Conservation (phyloP, 305 asterid species). For the Fraxinus latifolia region DNA sequence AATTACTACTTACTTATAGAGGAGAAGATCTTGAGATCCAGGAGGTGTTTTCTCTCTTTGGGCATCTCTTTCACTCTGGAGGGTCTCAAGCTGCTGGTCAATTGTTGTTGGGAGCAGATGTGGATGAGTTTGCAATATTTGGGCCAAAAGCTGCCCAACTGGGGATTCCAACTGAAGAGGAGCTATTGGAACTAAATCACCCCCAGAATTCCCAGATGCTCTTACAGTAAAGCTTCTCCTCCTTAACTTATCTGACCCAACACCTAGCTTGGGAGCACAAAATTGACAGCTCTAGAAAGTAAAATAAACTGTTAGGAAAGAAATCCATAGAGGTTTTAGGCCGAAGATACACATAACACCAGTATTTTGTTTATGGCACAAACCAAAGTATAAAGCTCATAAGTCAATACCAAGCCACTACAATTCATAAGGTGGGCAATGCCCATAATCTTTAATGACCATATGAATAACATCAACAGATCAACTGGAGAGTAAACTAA, state of each 20-base stretch:
- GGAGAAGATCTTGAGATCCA: slow-evolving; percentile 60
- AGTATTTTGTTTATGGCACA: neutral
- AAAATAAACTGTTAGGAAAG: slow-evolving; percentile 22
- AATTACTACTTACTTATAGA: slow-evolving; percentile 55
- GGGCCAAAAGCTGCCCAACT: slow-evolving; percentile 73
- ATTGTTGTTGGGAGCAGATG: slow-evolving; percentile 73
- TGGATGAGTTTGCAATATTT: slow-evolving; percentile 68
- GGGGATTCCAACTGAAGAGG: slow-evolving; percentile 82
- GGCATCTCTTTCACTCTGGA: slow-evolving; percentile 61
- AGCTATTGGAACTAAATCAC: slow-evolving; percentile 56
- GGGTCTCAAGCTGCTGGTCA: slow-evolving; percentile 89
- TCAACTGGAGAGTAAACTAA: slow-evolving; percentile 5
- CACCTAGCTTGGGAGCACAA: slow-evolving; percentile 47
- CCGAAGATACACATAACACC: slow-evolving; percentile 3
- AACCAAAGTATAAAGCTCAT: slow-evolving; percentile 10
- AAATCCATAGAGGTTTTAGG: slow-evolving; percentile 10
- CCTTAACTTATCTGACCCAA: slow-evolving; percentile 47
- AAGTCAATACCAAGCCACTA: neutral
- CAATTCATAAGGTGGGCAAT: neutral
- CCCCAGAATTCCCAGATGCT: slow-evolving; percentile 58
- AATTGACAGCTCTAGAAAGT: slow-evolving; percentile 45
- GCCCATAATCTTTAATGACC: neutral
- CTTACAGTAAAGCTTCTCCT: slow-evolving; percentile 49
- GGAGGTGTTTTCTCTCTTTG: slow-evolving; percentile 42
- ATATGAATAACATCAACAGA: slow-evolving; percentile 6